Evolutionary conservation across 2,329 filamentous ascomycete species (phyloP).

Genomic region (Sporothrix brunneoviolacea): DNA sequence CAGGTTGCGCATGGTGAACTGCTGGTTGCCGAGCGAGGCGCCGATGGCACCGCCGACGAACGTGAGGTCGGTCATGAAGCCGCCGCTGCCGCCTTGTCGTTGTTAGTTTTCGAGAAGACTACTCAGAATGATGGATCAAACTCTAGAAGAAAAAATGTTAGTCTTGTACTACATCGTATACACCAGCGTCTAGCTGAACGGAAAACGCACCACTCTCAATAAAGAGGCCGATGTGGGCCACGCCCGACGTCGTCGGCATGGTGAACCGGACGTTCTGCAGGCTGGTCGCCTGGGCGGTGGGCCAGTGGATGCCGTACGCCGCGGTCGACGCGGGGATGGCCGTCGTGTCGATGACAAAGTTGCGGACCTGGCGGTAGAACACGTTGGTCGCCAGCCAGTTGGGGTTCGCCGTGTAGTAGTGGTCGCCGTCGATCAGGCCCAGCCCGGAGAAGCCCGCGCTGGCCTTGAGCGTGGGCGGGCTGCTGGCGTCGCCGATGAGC

Average conservation of each 20-base stretch:
- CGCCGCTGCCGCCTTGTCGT: conserved; percentile 29
- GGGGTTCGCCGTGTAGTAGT: conserved; percentile 2
- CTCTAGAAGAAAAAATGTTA: too few species aligned
- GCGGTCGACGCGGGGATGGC: conserved; percentile 39
- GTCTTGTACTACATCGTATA: too few species aligned
- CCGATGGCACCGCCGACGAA: conserved; percentile 54
- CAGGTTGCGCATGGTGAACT: conserved; percentile 63
- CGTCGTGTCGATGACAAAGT: conserved; percentile 50
- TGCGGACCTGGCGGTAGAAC: conserved; percentile 50
- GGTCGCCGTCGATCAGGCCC: conserved; percentile 29
- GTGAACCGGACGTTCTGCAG: conserved; percentile 53
- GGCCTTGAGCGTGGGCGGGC: conserved; percentile 15
- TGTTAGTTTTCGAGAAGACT: too few species aligned
- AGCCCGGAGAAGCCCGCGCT: neutral
- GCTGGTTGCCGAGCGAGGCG: conserved; percentile 60
- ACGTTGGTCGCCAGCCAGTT: conserved; percentile 42
- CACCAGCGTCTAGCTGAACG: too few species aligned
- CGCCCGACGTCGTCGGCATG: conserved; percentile 41
- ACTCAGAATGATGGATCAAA: too few species aligned
- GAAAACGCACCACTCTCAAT: too few species aligned
- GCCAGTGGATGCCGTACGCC: conserved; percentile 60
- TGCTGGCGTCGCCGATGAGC: conserved; percentile 16
- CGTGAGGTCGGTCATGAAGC: conserved; percentile 47
- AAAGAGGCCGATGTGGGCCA: conserved; percentile 49
- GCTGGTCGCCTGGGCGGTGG: conserved; percentile 58